Base-by-base conservation (phyloP, 78 protist species). In the Capsaspora owczarzaki region DNA sequence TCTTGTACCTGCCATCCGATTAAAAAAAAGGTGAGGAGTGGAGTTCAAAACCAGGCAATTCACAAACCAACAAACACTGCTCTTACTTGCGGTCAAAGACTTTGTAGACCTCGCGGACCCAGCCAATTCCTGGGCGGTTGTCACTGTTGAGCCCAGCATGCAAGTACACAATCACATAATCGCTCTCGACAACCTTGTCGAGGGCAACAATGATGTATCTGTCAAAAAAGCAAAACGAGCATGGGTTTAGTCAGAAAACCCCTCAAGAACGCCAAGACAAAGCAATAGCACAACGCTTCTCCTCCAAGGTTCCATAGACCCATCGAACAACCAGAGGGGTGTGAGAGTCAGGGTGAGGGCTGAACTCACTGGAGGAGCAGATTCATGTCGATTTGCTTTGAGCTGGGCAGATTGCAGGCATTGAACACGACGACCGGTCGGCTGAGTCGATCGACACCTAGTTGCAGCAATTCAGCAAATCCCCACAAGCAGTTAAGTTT, bases 41-140 rank as follows among this genome's bases (percentile, higher is more conserved):
- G 16, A 49, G 16, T 19, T 19, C 56, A 49, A 49, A 49, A 49
- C 56, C 29, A 8, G 16, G 16, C 56, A 49, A 49, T 19, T 49
- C 56, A 49, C 56, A 49, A 49, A 49, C 8, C 8, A 49, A 49
- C 31, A 1, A 2, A 23, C 0, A 16, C 4, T 3, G 41, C 61
- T 3, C 78, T 5, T 51, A 80, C 74, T 84, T 83, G 78, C 91
- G 82, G 44, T 83, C 80, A 27, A 88, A 79, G 40, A 80, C 68
- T 3, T 77, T 31, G 70, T 88, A 88, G 31, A 79, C 88, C 33
- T 80, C 51, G 29, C 78, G 80, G 49, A 88, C 20, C 87, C 87
- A 88, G n/a, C 68, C 31, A 47, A 84, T 47, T 0, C 82, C 12
- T 31, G 88, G 88, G 47, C 53, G 1, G 16, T 10, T 61, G 19